Evolutionary conservation across 169 alveolate genomes (phyloP).

Genomic region (Plasmodium gallinaceum): DNA sequence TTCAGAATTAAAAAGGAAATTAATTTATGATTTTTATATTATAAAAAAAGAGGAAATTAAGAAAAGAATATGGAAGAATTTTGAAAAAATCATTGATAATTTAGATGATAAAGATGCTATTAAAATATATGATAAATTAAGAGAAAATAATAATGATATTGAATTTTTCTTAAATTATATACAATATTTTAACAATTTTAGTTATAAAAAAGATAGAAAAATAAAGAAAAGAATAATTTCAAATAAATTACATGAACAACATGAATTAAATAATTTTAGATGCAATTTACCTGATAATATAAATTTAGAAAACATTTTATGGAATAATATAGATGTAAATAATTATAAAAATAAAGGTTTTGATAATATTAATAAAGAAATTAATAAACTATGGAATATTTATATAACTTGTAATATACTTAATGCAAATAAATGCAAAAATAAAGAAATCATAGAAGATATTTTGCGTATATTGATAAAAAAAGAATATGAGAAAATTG

Average conservation of each 20-base stretch:
- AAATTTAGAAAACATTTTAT: constrained; percentile 32
- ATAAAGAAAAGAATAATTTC: background rate
- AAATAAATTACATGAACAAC: background rate
- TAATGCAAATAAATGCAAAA: constrained; percentile 13
- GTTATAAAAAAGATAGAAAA: background rate
- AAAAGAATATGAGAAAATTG: constrained; percentile 20
- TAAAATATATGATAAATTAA: constrained; percentile 2
- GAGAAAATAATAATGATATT: background rate
- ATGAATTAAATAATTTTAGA: background rate
- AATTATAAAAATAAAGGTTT: constrained; percentile 7
- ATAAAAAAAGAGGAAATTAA: constrained; percentile 46
- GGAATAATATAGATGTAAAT: constrained; percentile 17
- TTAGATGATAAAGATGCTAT: constrained; percentile 33
- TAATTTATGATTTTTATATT: constrained; percentile 21
- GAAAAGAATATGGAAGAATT: constrained; percentile 18
- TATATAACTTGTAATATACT: constrained; percentile 12
- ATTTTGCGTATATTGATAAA: constrained; percentile 9
- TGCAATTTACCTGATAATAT: constrained; percentile 31
- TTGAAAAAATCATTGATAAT: constrained; percentile 20
- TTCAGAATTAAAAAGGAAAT: constrained; percentile 20
- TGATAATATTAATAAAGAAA: constrained; percentile 12
- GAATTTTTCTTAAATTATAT: constrained; percentile 12
- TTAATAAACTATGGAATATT: constrained; percentile 26
- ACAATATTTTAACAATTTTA: background rate
- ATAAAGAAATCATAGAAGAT: constrained; percentile 20